Conservation (phyloP, 1,284 basidiomycete genomes). For the Hemileia vastatrix region DNA sequence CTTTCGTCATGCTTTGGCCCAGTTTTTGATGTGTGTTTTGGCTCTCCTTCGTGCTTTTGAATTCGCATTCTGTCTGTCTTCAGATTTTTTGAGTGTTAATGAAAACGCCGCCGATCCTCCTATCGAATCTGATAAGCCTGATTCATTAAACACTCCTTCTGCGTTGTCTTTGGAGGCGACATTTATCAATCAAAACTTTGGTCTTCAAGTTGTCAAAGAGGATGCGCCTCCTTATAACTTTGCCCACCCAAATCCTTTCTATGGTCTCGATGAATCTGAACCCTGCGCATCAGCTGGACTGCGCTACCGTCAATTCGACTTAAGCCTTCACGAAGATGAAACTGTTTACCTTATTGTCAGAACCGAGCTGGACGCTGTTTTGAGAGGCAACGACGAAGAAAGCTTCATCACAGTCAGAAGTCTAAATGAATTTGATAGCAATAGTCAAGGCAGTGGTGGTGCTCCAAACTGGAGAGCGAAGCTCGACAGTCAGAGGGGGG, state of each 20-base stretch:
- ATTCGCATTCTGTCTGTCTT: not conserved
- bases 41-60: not conserved
- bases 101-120: conserved; percentile 97
- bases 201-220: conserved; percentile 87
- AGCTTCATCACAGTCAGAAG: conserved; percentile 78
- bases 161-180: conserved; percentile 93
- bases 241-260: conserved; percentile 85
- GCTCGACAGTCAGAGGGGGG: conserved; percentile 90
- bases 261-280: conserved; percentile 82
- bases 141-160: conserved; percentile 85
- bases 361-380: conserved; percentile 90
- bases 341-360: conserved; percentile 83
- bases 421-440: conserved; percentile 93
- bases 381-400: conserved; percentile 50
- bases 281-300: conserved; percentile 92
- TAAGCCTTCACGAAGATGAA: conserved; percentile 79
- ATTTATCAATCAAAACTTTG: conserved; percentile 98
- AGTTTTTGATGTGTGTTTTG: not conserved
- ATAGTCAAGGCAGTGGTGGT: conserved; percentile 76
- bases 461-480: conserved; percentile 96
- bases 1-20: not conserved
- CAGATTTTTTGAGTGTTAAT: conserved; percentile 89
- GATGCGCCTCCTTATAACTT: conserved; percentile 57
- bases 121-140: conserved; percentile 67
- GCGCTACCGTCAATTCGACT: conserved; percentile 90